Percentiles rank a stretch among this genome's conserved stretches.
phyloP scores from a whole-genome alignment of 192 early-diverging fungal species.

The Lobulomyces angularis region DNA sequence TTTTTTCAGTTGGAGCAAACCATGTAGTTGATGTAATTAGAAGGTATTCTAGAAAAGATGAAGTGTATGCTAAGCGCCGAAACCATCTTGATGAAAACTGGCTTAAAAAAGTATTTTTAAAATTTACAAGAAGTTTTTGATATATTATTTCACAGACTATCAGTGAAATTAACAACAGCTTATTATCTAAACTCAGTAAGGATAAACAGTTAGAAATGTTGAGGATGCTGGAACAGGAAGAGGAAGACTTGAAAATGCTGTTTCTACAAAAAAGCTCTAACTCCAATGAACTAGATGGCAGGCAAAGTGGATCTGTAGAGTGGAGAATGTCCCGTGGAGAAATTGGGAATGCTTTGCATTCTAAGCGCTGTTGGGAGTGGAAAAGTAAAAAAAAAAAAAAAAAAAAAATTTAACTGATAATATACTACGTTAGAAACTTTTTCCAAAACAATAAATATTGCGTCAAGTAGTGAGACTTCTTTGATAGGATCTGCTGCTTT shows the following conservation, averaged over 20 bases:
- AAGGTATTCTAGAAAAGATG: conserved; percentile 7
- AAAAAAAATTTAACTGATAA: too few species aligned
- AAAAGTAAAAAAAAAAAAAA: too few species aligned
- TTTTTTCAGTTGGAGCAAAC: not conserved
- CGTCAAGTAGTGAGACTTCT: too few species aligned
- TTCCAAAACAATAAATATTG: too few species aligned
- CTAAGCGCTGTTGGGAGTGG: too few species aligned
- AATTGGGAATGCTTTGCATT: conserved; percentile 3
- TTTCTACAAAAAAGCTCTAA: not conserved
- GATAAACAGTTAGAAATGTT: conserved; percentile 4
- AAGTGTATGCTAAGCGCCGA: not conserved
- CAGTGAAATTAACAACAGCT: not conserved
- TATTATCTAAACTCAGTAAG: not conserved
- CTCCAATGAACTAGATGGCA: conserved; percentile 6
- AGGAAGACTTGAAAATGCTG: conserved; percentile 3
- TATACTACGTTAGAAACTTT: too few species aligned
- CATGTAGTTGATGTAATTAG: conserved; percentile 21
- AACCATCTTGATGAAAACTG: conserved; percentile 9
- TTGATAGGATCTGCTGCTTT: too few species aligned
- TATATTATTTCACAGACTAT: not conserved
- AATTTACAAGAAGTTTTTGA: not conserved
- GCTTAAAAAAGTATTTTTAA: conserved; percentile 1
- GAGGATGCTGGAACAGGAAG: conserved; percentile 4
- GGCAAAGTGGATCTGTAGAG: conserved; percentile 14
- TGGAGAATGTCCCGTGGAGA: conserved; percentile 21